These are phyloP conservation scores for Cytidiella melzeri DNA, from an alignment of 768 basidiomycete species.

Conservation along the genomic window DNA sequence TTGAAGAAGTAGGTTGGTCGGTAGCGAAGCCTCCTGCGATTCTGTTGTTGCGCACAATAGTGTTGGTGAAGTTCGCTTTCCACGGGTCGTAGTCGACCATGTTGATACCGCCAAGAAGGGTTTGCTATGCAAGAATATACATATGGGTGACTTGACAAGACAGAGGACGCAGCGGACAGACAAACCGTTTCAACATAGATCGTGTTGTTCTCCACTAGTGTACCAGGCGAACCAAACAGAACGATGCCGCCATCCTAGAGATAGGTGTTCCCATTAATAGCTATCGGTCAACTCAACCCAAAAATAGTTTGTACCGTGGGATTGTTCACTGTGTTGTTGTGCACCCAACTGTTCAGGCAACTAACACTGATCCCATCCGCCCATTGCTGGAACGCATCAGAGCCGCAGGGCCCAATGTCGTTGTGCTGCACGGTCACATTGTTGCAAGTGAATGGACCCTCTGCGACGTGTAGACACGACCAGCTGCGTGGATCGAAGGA, in stretches of 20 bases:
- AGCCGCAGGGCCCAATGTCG: slow-evolving; percentile 76
- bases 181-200: slow-evolving; percentile 65
- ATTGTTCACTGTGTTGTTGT: slow-evolving; percentile 63
- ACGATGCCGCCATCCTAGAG: slow-evolving; percentile 69
- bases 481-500: slow-evolving; percentile 75
- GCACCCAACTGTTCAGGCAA: slow-evolving; percentile 55
- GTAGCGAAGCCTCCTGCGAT: slow-evolving; percentile 69
- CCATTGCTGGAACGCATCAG: slow-evolving; percentile 63
- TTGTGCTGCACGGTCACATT: slow-evolving; percentile 70
- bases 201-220: slow-evolving; percentile 68
- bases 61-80: slow-evolving; percentile 57
- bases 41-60: slow-evolving; percentile 59
- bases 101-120: slow-evolving; percentile 71
- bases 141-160: too few species aligned
- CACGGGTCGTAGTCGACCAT: slow-evolving; percentile 70
- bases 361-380: slow-evolving; percentile 77
- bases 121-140: slow-evolving; percentile 37
- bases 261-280: neutral
- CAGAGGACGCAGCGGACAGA: slow-evolving; percentile 8
- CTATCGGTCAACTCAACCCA: neutral
- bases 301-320: slow-evolving; percentile 41
- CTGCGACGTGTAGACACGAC: slow-evolving; percentile 75
- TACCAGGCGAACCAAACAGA: slow-evolving; percentile 70
- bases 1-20: slow-evolving; percentile 22
- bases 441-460: slow-evolving; percentile 62